Conservation (phyloP, 495 filamentous ascomycete genomes). For the Neurospora sp. region DNA sequence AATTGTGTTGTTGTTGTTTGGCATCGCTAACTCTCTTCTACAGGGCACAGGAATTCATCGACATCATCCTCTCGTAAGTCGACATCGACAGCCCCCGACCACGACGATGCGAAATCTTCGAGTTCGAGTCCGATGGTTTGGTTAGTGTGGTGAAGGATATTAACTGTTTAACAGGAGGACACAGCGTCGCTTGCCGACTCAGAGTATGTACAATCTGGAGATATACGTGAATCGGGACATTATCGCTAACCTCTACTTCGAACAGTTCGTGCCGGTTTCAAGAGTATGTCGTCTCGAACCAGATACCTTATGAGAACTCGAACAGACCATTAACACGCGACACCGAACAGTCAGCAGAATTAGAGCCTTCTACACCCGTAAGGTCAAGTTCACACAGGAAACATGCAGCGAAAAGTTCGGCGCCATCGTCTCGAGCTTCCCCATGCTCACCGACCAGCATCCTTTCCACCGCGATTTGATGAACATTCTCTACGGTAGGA, state of each 20-base stretch:
- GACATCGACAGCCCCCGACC: neutral
- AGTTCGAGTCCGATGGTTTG: neutral
- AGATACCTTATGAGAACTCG: neutral
- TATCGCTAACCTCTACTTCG: neutral
- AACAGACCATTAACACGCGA: slow-evolving; percentile 3
- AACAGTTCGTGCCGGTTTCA: slow-evolving; percentile 77
- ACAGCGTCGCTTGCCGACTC: slow-evolving; percentile 87
- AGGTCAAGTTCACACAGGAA: slow-evolving; percentile 98
- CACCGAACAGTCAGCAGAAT: slow-evolving; percentile 63
- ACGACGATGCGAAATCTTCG: neutral
- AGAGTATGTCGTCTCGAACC: slow-evolving; percentile 40
- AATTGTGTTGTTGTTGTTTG: neutral
- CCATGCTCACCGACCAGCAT: slow-evolving; percentile 88
- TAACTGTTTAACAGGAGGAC: slow-evolving; percentile 53
- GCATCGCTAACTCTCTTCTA: slow-evolving; percentile 3
- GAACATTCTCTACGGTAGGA: slow-evolving; percentile 50
- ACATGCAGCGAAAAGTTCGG: slow-evolving; percentile 91
- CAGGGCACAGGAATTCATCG: slow-evolving; percentile 71
- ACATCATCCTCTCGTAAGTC: slow-evolving; percentile 66
- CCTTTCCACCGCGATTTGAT: slow-evolving; percentile 73
- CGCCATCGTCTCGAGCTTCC: slow-evolving; percentile 84
- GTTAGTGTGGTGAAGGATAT: neutral
- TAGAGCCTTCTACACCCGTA: slow-evolving; percentile 89
- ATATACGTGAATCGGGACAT: neutral
- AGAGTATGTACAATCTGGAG: slow-evolving; percentile 38